phyloP scores from a whole-genome alignment of 73 alveolate genomes.

The Durusdinium trenchii region DNA sequence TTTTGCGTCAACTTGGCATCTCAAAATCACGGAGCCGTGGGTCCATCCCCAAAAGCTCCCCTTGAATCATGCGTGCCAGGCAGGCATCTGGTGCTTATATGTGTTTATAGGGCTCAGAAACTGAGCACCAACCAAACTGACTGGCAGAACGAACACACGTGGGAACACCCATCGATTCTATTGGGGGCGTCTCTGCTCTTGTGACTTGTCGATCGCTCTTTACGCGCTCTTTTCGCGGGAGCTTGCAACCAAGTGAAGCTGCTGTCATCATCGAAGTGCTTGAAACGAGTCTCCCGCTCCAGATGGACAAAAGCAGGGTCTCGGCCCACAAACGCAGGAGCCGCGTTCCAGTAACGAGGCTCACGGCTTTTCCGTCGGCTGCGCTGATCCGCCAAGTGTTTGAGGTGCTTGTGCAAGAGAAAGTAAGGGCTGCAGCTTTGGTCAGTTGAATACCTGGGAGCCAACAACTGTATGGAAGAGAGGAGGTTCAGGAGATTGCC shows the following conservation, averaged over 20 bases:
- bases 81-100: too few relatives aligned
- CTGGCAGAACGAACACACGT: too few relatives aligned
- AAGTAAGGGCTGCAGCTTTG: conserved; percentile 6
- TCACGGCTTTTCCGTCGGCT: neutral
- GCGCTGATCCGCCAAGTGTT: neutral
- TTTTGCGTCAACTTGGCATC: too few relatives aligned
- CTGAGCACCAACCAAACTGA: too few relatives aligned
- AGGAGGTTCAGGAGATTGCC: neutral
- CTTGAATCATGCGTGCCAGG: too few relatives aligned
- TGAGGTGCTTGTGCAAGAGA: conserved; percentile 11
- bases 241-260: conserved; percentile 1
- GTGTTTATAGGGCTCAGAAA: too few relatives aligned
- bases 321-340: neutral
- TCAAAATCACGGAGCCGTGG: too few relatives aligned
- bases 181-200: too few relatives aligned
- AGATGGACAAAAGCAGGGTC: conserved; percentile 28
- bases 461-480: neutral
- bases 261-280: conserved; percentile 2
- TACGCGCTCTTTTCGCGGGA: neutral
- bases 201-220: too few relatives aligned
- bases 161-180: too few relatives aligned
- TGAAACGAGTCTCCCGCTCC: conserved; percentile 19
- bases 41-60: too few relatives aligned
- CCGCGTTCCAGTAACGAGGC: conserved; percentile 16
- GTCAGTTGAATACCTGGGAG: neutral